Base-by-base conservation (phyloP, 2,329 filamentous ascomycete species). In the Aspergillus sp. region DNA sequence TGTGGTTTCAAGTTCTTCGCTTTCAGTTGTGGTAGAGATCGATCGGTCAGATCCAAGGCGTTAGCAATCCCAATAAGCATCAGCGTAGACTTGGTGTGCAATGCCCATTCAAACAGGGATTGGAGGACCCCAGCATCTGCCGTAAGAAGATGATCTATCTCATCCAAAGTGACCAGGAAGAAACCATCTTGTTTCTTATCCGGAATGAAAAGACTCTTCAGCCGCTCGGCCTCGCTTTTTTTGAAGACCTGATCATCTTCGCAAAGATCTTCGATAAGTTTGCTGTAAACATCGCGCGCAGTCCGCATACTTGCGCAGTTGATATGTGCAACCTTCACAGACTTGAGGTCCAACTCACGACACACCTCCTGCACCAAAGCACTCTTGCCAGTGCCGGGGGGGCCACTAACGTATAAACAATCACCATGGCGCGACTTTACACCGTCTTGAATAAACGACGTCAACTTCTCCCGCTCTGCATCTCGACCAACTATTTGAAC, bases 281-380 rank as follows among this genome's bases (percentile, higher is more conserved):
- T 93, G 63, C 84, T 84, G 75, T 96, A 96, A 22, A 99, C 83
- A 71, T 97, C 93, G 65, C 87, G 88, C 2, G 92, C 91, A 36
- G 87, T 91, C 71, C 95, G 96, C 76, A 97, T 88, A 76, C 93
- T 96, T 88, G 97, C 97, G 77, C 95, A 99, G 74, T 99, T 99
- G 81, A 99, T 84, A 71, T 93, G 94, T 2, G 88, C 87, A 55
- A 88, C 87, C 68, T 86, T 87, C 55, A 95, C 80, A 4, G 75
- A 75, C 12, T 75, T 69, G 16, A 82, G 78, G 36, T 80, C 78
- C 52, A 89, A 77, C 49, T 86, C 81, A 52, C 85, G 80, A 52
- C 90, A 90, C 54, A 96, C 85, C 72, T 96, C 89, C 63, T 88
- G 88, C 62, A 98, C 87, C 81, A 98, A 89, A 31, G 95, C 95